Base-by-base conservation (phyloP, 495 filamentous ascomycete genomes). In the Pseudotulostoma volvatum region DNA sequence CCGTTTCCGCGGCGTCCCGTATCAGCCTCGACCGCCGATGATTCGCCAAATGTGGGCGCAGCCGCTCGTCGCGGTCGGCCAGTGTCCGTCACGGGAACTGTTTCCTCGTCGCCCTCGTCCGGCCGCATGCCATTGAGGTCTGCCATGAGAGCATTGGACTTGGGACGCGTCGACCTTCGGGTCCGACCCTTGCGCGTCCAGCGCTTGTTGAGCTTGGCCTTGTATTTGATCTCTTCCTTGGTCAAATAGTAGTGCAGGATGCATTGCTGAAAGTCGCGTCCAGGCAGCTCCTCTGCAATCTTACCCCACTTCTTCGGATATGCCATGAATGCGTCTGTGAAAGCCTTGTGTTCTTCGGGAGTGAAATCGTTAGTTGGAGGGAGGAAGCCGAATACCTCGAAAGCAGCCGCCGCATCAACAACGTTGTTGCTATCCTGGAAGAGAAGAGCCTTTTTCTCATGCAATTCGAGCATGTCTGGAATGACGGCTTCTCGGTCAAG, bases 161-260 rank as follows among this genome's bases (percentile, higher is more conserved):
- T 74, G 31, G 79, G 76, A 36, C 81, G 76, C 37, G 59, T 47
- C 36, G 61, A 61, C 47, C 54, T 51, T 45, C 55, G 71, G 40
- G 68, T 74, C 28, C 75, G 66, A 39, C 71, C 62, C n/a, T 64
- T 74, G 36, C 71, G 77, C 18, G 74, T 77, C 57, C 76, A 73
- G 41, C 76, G 78, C 58, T 74, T 87, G 18, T 61, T 67, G 34
- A 82, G 61, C 52, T 81, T 82, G 25, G 82, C 79, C 57, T 93
- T 92, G 49, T 94, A 88, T 41, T 84, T 84, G 17, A 76, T 74
- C 41, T 76, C 71, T 49, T 81, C 76, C 57, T 97, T 97, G 40
- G 81, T 93, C 44, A 86, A 71, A 56, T 97, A 97, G 55, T 97
- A 96, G 55, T 96, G 92, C 45, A 84, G 68, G 45, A 97, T 95